Conservation (phyloP, 768 basidiomycete genomes). For the Suillus subluteus region DNA sequence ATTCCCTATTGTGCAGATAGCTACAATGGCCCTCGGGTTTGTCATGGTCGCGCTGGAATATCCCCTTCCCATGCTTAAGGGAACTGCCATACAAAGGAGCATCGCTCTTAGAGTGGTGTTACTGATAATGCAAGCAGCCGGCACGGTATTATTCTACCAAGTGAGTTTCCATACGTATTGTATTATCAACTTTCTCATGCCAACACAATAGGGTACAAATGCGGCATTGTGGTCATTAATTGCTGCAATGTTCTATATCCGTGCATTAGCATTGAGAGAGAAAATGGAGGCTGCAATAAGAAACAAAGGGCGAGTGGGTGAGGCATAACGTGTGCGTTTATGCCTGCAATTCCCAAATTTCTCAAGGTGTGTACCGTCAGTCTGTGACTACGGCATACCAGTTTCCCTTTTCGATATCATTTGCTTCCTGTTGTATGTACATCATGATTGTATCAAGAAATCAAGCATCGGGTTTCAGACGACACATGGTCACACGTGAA, state of each 20-base stretch:
- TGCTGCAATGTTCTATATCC: conserved; percentile 66
- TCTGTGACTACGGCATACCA: neutral
- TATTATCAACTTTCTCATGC: neutral
- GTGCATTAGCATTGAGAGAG: conserved; percentile 71
- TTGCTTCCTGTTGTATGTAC: neutral
- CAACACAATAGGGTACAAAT: conserved; percentile 71
- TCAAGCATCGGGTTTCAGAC: neutral
- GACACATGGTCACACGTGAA: neutral
- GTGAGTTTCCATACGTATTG: conserved; percentile 39
- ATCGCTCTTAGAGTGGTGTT: conserved; percentile 63
- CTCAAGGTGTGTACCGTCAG: neutral
- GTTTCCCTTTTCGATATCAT: neutral
- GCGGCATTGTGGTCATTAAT: conserved; percentile 80
- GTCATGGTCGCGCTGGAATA: conserved; percentile 70
- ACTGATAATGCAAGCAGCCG: conserved; percentile 63
- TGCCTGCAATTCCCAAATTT: neutral
- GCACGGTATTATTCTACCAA: conserved; percentile 77
- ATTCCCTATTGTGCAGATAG: conserved; percentile 70
- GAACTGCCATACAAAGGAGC: conserved; percentile 64
- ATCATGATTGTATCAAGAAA: neutral
- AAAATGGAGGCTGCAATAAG: conserved; percentile 65
- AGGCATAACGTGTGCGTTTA: conserved; percentile 45
- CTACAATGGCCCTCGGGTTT: conserved; percentile 64
- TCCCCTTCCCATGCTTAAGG: conserved; percentile 63
- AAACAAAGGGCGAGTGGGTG: conserved; percentile 60